phyloP scores from a whole-genome alignment of 2,329 filamentous ascomycete genomes.

The Sclerotinia glacialis region DNA sequence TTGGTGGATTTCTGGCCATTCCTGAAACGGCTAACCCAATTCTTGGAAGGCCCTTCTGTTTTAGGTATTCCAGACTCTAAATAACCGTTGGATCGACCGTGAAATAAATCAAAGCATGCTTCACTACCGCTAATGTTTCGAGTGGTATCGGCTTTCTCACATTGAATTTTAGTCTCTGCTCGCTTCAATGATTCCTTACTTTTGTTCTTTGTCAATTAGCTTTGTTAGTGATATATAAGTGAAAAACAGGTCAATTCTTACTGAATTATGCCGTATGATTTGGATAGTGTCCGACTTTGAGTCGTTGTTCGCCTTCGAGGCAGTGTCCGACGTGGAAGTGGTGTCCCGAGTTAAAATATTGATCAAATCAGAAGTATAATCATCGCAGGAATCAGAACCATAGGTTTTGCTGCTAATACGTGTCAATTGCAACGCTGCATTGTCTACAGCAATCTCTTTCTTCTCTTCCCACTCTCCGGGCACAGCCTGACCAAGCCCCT shows the following conservation, averaged over 20 bases:
- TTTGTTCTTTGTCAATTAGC: neutral
- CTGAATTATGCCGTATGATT: neutral
- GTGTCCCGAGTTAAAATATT: too few species aligned
- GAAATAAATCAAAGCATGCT: neutral
- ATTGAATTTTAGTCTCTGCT: neutral
- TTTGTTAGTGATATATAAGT: neutral
- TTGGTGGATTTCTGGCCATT: neutral
- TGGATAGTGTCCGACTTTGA: neutral
- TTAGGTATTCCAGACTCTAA: too few species aligned
- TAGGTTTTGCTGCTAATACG: too few species aligned
- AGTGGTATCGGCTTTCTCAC: too few species aligned
- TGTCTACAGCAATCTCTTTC: too few species aligned
- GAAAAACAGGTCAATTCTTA: neutral
- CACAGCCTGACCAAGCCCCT: neutral
- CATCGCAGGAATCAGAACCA: neutral
- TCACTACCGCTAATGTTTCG: too few species aligned
- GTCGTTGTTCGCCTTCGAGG: too few species aligned
- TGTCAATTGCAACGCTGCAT: neutral
- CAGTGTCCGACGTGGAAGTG: too few species aligned
- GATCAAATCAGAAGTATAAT: neutral
- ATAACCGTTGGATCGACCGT: neutral
- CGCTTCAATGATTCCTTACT: neutral
- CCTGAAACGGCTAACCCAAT: neutral
- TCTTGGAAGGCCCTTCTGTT: neutral
- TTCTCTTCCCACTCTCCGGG: too few species aligned